These are phyloP conservation scores for Eleusine coracana DNA, from an alignment of 176 grass and related monocot genomes.

Conservation along the genomic window DNA sequence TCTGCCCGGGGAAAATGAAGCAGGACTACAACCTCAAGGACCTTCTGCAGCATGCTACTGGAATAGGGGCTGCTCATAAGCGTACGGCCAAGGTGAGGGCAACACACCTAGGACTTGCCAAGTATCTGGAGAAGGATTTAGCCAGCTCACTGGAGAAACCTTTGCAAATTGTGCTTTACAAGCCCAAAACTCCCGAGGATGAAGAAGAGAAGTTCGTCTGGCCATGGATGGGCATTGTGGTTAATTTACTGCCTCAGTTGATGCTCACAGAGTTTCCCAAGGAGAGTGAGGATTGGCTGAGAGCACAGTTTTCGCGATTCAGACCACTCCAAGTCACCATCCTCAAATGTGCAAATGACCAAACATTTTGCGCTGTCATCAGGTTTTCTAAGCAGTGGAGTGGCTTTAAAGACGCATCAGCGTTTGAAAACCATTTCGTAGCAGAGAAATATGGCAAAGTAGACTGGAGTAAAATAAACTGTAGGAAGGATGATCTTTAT, in stretches of 20 bases:
- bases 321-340: slow-evolving; percentile 46
- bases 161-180: slow-evolving; percentile 23
- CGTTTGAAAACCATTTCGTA: slow-evolving; percentile 62
- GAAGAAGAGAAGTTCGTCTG: slow-evolving; percentile 58
- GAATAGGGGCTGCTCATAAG: slow-evolving; percentile 63
- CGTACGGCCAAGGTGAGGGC: slow-evolving; percentile 64
- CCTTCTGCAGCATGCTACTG: slow-evolving; percentile 75
- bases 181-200: slow-evolving; percentile 21
- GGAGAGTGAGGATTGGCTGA: slow-evolving; percentile 52
- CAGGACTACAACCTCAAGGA: slow-evolving; percentile 62
- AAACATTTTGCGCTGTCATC: slow-evolving; percentile 45
- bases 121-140: slow-evolving; percentile 59
- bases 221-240: slow-evolving; percentile 70
- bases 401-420: slow-evolving; percentile 55
- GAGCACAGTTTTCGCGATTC: slow-evolving; percentile 58
- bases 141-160: slow-evolving; percentile 19
- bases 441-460: slow-evolving; percentile 35
- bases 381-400: slow-evolving; percentile 57
- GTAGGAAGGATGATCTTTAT: slow-evolving; percentile 51
- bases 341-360: slow-evolving; percentile 38
- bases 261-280: slow-evolving; percentile 12
- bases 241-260: slow-evolving; percentile 47
- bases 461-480: slow-evolving; percentile 51
- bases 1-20: slow-evolving; percentile 78
- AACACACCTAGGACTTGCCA: slow-evolving; percentile 68